Conservation (phyloP, 2,329 filamentous ascomycete species). For the Fusarium nodosum region DNA sequence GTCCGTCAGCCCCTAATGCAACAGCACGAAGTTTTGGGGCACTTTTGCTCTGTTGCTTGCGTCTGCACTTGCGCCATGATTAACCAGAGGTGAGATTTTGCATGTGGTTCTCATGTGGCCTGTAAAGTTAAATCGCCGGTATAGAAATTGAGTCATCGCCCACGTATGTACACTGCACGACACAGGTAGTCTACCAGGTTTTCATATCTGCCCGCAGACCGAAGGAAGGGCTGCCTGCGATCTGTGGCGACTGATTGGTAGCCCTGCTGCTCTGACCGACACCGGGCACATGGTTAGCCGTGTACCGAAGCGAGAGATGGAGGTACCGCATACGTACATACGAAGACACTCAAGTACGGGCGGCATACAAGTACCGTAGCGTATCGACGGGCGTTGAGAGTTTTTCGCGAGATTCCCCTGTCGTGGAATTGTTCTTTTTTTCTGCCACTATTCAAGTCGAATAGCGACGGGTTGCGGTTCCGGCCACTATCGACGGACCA, state of each 20-base stretch:
- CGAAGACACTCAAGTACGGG: constrained; percentile 9
- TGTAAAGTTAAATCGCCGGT: constrained; percentile 17
- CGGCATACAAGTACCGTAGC: constrained; percentile 26
- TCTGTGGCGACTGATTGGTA: constrained; percentile 39
- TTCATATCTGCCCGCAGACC: constrained; percentile 6
- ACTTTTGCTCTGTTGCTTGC: constrained; percentile 20
- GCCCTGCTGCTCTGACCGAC: constrained; percentile 37
- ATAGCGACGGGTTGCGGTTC: constrained; percentile 29
- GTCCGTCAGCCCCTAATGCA: constrained; percentile 35
- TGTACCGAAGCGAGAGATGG: constrained; percentile 37
- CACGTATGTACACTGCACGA: constrained; percentile 14
- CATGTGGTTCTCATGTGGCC: constrained; percentile 20
- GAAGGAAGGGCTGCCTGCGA: neutral
- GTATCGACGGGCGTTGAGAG: constrained; percentile 28
- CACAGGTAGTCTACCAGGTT: constrained; percentile 8
- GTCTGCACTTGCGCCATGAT: constrained; percentile 2
- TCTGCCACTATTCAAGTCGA: constrained; percentile 38
- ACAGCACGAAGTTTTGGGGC: constrained; percentile 7
- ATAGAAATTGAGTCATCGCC: constrained; percentile 18
- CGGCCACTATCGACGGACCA: constrained; percentile 15
- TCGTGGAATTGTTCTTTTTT: constrained; percentile 52
- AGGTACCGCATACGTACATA: constrained; percentile 15
- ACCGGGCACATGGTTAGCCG: constrained; percentile 46
- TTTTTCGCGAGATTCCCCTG: constrained; percentile 35
- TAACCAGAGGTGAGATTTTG: constrained; percentile 4